These are phyloP conservation scores for Hypericum perforatum DNA, from an alignment of 345 rosid genomes.

Conservation along the genomic window DNA sequence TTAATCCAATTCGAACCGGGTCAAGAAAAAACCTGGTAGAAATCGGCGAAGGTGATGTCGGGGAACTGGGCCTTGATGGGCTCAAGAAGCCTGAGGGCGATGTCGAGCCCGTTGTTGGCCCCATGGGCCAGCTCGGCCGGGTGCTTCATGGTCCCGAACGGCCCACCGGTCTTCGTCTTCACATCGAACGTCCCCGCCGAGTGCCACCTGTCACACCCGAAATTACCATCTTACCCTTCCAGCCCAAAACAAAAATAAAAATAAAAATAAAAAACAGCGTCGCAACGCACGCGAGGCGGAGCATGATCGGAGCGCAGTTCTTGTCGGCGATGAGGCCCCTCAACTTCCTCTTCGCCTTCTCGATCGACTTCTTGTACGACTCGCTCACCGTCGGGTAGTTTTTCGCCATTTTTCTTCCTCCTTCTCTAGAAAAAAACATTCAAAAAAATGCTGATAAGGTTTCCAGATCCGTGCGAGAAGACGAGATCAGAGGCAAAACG, in stretches of 20 bases:
- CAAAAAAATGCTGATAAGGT: not conserved
- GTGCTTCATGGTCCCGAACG: slow-evolving; percentile 78
- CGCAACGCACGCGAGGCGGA: slow-evolving; percentile 69
- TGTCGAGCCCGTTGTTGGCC: slow-evolving; percentile 79
- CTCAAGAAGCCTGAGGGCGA: slow-evolving; percentile 74
- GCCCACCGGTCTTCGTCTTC: slow-evolving; percentile 79
- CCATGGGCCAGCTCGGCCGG: slow-evolving; percentile 62
- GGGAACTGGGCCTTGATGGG: slow-evolving; percentile 86
- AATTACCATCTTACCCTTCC: too few relatives aligned
- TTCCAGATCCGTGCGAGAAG: not conserved
- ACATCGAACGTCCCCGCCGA: slow-evolving; percentile 91
- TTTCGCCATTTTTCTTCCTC: slow-evolving; percentile 51
- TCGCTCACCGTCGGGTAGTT: slow-evolving; percentile 69
- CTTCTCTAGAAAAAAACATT: not conserved
- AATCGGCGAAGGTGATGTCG: slow-evolving; percentile 55
- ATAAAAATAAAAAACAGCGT: not conserved
- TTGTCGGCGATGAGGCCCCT: slow-evolving; percentile 83
- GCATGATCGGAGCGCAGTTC: slow-evolving; percentile 91
- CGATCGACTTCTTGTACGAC: slow-evolving; percentile 69
- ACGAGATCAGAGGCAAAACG: slow-evolving; percentile 4
- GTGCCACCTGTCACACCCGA: slow-evolving; percentile 59
- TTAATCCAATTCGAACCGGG: too few relatives aligned
- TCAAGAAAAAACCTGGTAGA: slow-evolving; percentile 48
- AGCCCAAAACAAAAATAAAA: not conserved
- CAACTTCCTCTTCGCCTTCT: slow-evolving; percentile 76